A percentile compares a stretch with the other conserved stretches of the same genome.
Evolutionary conservation across 176 grass and related monocot genomes (phyloP).

Genomic region (Zea mays): Zm-B73-REFERENCE-NAM-5.0 NC_050104.1:45653501-45654000

Average conservation of each 20-base stretch:
- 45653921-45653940: neutral
- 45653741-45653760: neutral
- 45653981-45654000: slow-evolving; percentile 26
- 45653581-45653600: neutral
- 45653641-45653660: neutral
- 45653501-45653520: neutral
- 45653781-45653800: no score
- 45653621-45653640: neutral
- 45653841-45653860: neutral
- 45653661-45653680: neutral
- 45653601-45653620: neutral
- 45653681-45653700: neutral
- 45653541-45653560: neutral
- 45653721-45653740: no score
- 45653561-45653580: neutral
- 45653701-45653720: neutral
- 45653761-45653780: neutral
- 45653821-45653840: neutral
- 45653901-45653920: neutral
- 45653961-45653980: slow-evolving; percentile 18
- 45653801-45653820: no score
- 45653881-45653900: no score
- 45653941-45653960: neutral
- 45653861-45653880: neutral
- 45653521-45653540: neutral